Evolutionary conservation across 139 green algal species (phyloP).

Genomic region (Chlorella ohadii): DNA sequence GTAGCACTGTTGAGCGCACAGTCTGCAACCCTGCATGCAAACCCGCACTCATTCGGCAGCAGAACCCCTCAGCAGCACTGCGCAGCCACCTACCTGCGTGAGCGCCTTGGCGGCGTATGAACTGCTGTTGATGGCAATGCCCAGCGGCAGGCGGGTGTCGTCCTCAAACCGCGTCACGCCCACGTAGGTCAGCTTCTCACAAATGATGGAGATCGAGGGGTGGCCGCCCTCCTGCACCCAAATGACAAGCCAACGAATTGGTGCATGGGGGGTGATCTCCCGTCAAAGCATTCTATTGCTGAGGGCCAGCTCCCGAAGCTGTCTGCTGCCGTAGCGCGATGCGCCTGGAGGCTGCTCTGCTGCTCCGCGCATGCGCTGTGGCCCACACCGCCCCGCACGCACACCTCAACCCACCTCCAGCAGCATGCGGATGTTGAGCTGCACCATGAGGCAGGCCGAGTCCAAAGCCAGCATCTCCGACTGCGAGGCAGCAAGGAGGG

Average conservation of each 20-base stretch:
- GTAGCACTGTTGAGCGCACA: background rate
- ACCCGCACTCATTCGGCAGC: too few relatives aligned
- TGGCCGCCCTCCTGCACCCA: slow-evolving; percentile 35
- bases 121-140: slow-evolving; percentile 65
- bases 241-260: too few relatives aligned
- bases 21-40: background rate
- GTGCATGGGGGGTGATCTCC: too few relatives aligned
- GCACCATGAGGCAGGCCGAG: slow-evolving; percentile 49
- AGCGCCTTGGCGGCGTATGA: slow-evolving; percentile 60
- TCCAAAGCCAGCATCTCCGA: slow-evolving; percentile 63
- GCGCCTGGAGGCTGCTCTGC: too few relatives aligned
- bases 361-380: too few relatives aligned
- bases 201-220: slow-evolving; percentile 67
- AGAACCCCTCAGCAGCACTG: background rate
- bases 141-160: slow-evolving; percentile 60
- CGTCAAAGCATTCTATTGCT: too few relatives aligned
- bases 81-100: slow-evolving; percentile 30
- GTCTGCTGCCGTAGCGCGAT: too few relatives aligned
- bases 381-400: too few relatives aligned
- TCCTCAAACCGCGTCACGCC: slow-evolving; percentile 75
- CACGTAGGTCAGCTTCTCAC: slow-evolving; percentile 42
- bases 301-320: too few relatives aligned
- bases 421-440: slow-evolving; percentile 63
- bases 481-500: too few relatives aligned
- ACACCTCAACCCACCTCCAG: slow-evolving; percentile 51